Conservation (phyloP, 2,329 filamentous ascomycete species). For the Thielaviopsis populi region DNA sequence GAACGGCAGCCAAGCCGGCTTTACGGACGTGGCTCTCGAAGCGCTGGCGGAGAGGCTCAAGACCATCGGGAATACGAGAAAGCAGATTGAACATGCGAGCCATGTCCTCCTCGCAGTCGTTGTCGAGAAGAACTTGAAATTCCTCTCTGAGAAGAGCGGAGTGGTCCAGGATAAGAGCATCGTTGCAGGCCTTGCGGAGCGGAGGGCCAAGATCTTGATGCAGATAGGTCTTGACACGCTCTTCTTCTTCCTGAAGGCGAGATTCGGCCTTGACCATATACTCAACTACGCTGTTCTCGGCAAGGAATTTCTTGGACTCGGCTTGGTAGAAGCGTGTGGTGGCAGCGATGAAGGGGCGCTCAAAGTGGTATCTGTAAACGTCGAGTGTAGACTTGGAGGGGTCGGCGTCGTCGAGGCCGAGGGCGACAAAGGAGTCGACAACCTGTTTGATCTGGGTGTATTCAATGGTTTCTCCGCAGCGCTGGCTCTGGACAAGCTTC, state of each 20-base stretch:
- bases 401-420: constrained; percentile 87
- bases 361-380: constrained; percentile 85
- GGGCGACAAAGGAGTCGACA: constrained; percentile 88
- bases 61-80: constrained; percentile 73
- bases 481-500: constrained; percentile 90
- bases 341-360: constrained; percentile 75
- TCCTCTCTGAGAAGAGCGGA: constrained; percentile 78
- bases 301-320: constrained; percentile 86
- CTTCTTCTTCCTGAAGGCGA: constrained; percentile 81
- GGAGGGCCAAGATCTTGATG: constrained; percentile 76
- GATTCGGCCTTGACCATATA: constrained; percentile 99
- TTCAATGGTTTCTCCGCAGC: constrained; percentile 95
- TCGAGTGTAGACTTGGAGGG: constrained; percentile 88
- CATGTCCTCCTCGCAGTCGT: constrained; percentile 89
- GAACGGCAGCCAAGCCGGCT: constrained; percentile 72
- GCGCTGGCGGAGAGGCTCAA: constrained; percentile 71
- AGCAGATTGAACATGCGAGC: constrained; percentile 90
- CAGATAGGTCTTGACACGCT: constrained; percentile 80
- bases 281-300: constrained; percentile 93
- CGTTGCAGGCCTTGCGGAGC: constrained; percentile 76
- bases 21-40: constrained; percentile 91
- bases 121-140: constrained; percentile 85
- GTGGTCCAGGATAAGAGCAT: constrained; percentile 79
- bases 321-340: constrained; percentile 77
- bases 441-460: constrained; percentile 94